phyloP scores from a whole-genome alignment of 352 stramenopile species.

The Phytophthora podocarpi region DNA sequence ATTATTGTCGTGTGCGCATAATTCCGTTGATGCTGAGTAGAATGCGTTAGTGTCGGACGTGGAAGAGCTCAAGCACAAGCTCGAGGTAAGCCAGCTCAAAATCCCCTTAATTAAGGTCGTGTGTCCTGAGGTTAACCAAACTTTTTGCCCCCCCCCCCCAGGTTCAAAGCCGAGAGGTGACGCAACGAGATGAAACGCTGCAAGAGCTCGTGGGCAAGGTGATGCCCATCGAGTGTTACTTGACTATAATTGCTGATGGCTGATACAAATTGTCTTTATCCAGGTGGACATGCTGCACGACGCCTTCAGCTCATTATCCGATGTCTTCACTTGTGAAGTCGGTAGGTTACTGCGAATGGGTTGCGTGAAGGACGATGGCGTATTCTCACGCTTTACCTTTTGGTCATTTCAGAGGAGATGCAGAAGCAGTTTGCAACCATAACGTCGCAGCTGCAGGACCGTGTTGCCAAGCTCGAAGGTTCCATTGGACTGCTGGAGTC shows the following conservation, averaged over 20 bases:
- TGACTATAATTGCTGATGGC: no score
- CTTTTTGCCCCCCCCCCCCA: no score
- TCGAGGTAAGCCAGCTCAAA: slow-evolving; percentile 53
- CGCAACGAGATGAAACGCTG: slow-evolving; percentile 54
- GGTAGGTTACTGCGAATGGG: slow-evolving; percentile 18
- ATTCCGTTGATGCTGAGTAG: slow-evolving; percentile 22
- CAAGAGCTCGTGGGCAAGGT: slow-evolving; percentile 49
- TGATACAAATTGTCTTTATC: no score
- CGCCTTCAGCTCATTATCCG: slow-evolving; percentile 62
- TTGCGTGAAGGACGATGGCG: no score
- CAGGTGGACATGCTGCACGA: slow-evolving; percentile 58
- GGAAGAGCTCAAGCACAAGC: slow-evolving; percentile 60
- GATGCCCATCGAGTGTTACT: neutral
- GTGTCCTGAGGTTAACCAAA: no score
- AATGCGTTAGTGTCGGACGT: slow-evolving; percentile 56
- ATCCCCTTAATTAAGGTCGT: no score
- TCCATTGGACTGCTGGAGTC: slow-evolving; percentile 38
- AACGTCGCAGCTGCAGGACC: slow-evolving; percentile 33
- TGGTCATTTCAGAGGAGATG: slow-evolving; percentile 32
- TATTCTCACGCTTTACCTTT: no score
- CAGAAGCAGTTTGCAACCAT: slow-evolving; percentile 31
- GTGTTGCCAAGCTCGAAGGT: slow-evolving; percentile 41
- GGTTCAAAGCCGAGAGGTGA: slow-evolving; percentile 48
- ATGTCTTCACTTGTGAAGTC: slow-evolving; percentile 60
- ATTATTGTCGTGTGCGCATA: neutral